Evolutionary conservation across 768 basidiomycete species (phyloP), one percentile per base, ranked within the genome.

Genomic region (Lactarius tabidus): DNA sequence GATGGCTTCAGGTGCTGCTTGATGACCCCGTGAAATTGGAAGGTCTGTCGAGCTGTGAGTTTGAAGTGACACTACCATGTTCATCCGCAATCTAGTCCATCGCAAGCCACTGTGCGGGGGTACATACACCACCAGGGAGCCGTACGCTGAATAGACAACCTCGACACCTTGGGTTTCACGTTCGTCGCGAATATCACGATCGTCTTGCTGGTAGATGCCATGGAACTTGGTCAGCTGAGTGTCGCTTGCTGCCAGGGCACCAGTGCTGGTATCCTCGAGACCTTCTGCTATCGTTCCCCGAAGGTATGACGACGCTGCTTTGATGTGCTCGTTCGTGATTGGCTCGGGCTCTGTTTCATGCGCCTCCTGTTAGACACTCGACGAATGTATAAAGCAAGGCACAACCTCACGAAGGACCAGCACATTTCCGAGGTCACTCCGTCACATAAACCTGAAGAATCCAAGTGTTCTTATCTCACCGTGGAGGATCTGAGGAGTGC

Each of bases 1-100:
- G 95, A 91, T 35, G 91, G 88, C 78, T 98, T 98, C 75, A 99
- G 77, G 75, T 99, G 94, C 68, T 84, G 84, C 81, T 99, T 99
- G 80, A 99, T 93, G 71, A 99, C 93, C 62, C 97, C 97, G 76
- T 99, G 97, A 83, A 97, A 98, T 78, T 99, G 97, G 89, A 98
- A 99, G 12, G 97, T 99, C 75, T 94, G 87, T 67, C 97, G 84
- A 38, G 97, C 98, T 55, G 97, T 99, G 69, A 99, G 87, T 81
- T 99, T 99, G 79, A 98, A 90, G 7, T 95, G 93, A 90, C 87
- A 66, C 86, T 90, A 7, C 94, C 97, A 75, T 95, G 93, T 75
- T 94, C 92, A 74, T 98, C 97, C 60, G 97, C 86, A 70, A 99
- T 98, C 71, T 89, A 89, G 78, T 98, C 93, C 87, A 99, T 93